Conservation (phyloP, 2,329 filamentous ascomycete genomes). For the Lecanosticta acicola region DNA sequence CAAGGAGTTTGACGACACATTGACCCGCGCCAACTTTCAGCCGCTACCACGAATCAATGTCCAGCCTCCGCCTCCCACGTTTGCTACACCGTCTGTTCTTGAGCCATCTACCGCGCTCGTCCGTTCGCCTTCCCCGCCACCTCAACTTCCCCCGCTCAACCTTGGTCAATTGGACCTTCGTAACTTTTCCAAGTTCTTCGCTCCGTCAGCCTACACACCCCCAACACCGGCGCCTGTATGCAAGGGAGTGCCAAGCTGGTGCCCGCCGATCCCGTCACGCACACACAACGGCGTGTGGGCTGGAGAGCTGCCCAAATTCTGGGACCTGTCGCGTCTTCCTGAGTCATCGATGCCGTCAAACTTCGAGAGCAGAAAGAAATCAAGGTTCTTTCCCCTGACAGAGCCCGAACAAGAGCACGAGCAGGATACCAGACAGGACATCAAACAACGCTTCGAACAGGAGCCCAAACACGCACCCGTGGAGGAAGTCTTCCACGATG, state of each 20-base stretch:
- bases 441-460: too few relatives aligned
- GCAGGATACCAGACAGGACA: too few relatives aligned
- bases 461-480: too few relatives aligned
- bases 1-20: slow-evolving; percentile 24
- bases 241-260: slow-evolving; percentile 23
- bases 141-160: slow-evolving; percentile 21
- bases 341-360: too few relatives aligned
- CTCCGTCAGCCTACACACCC: slow-evolving; percentile 4
- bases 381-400: slow-evolving; percentile 27
- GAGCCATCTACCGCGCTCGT: neutral
- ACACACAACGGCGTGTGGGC: slow-evolving; percentile 19
- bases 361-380: slow-evolving; percentile 24
- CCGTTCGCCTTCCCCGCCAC: slow-evolving; percentile 10
- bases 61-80: slow-evolving; percentile 3
- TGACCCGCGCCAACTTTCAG: slow-evolving; percentile 20
- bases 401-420: too few relatives aligned
- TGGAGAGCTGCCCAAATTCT: slow-evolving; percentile 23
- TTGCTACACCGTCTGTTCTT: slow-evolving; percentile 2
- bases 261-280: slow-evolving; percentile 24
- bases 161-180: slow-evolving; percentile 19
- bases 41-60: slow-evolving; percentile 1
- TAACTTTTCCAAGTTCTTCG: slow-evolving; percentile 15
- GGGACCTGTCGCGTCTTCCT: slow-evolving; percentile 26
- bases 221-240: slow-evolving; percentile 10
- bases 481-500: too few relatives aligned